Evolutionary conservation across 345 rosid species (phyloP).

Genomic region (Acer saccharum): DNA sequence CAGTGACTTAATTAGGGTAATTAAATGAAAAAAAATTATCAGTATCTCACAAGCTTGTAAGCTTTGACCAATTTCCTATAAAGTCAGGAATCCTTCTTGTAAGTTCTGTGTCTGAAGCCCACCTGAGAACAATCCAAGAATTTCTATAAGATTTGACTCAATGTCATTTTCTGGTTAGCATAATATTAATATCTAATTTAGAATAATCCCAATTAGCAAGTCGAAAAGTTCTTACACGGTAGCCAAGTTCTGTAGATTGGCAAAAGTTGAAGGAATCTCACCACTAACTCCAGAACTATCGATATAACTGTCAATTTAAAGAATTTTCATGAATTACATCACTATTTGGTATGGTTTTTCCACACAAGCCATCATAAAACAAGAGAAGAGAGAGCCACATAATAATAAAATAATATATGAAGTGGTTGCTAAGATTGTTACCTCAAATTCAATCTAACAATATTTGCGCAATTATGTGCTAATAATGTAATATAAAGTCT

Average conservation of each 20-base stretch:
- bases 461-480: too few species aligned
- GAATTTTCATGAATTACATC: background rate
- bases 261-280: slow-evolving; percentile 15
- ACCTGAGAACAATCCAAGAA: slow-evolving; percentile 35
- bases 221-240: background rate
- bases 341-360: background rate
- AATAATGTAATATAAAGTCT: background rate
- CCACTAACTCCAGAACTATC: slow-evolving; percentile 14
- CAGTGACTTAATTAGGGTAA: background rate
- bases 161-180: background rate
- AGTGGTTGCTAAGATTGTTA: too few species aligned
- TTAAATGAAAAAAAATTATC: too few species aligned
- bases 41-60: slow-evolving; percentile 44
- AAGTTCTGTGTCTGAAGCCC: slow-evolving; percentile 59
- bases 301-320: slow-evolving; percentile 8
- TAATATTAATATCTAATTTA: background rate
- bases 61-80: slow-evolving; percentile 65
- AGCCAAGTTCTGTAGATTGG: slow-evolving; percentile 5
- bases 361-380: background rate
- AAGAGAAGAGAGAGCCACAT: background rate
- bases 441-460: too few species aligned
- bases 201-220: background rate
- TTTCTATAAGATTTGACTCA: background rate
- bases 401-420: background rate
- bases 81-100: slow-evolving; percentile 72